Percentiles rank a stretch among this genome's conserved stretches.
Evolutionary conservation across 1,284 basidiomycete genomes (phyloP).

Genomic region (Ganoderma multipileum): DNA sequence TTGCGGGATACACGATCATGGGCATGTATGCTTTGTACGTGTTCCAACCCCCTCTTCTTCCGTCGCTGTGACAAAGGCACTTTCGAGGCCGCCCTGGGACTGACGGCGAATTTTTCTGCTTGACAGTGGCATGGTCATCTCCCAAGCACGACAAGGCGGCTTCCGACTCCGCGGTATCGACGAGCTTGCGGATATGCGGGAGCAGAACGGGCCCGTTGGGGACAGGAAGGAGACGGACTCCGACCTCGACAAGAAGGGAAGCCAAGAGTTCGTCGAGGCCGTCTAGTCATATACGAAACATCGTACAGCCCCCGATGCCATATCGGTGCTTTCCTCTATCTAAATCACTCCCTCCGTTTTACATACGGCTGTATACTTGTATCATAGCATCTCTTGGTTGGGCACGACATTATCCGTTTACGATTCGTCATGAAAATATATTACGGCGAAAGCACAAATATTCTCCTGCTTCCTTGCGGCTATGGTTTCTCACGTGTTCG

Average conservation of each 20-base stretch:
- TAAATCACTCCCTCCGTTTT: not conserved
- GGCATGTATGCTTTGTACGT: constrained; percentile 62
- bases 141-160: constrained; percentile 53
- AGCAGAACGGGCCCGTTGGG: constrained; percentile 16
- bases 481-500: not conserved
- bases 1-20: constrained; percentile 67
- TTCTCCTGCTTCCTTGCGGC: not conserved
- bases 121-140: constrained; percentile 57
- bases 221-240: constrained; percentile 19
- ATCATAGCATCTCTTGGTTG: not conserved
- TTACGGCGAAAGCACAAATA: not conserved
- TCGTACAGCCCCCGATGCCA: not conserved
- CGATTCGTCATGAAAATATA: not conserved
- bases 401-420: not conserved
- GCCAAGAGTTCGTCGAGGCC: constrained; percentile 31
- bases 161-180: constrained; percentile 60
- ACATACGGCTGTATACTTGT: not conserved
- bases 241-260: constrained; percentile 38
- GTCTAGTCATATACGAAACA: constrained; percentile 14
- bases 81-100: not conserved
- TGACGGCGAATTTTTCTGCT: constrained; percentile 14
- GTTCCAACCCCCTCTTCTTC: not conserved
- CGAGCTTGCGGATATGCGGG: constrained; percentile 40
- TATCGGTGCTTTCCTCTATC: not conserved
- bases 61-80: not conserved